phyloP scores from a whole-genome alignment of 768 basidiomycete species.

The Rhodotorula sphaerocarpa region DNA sequence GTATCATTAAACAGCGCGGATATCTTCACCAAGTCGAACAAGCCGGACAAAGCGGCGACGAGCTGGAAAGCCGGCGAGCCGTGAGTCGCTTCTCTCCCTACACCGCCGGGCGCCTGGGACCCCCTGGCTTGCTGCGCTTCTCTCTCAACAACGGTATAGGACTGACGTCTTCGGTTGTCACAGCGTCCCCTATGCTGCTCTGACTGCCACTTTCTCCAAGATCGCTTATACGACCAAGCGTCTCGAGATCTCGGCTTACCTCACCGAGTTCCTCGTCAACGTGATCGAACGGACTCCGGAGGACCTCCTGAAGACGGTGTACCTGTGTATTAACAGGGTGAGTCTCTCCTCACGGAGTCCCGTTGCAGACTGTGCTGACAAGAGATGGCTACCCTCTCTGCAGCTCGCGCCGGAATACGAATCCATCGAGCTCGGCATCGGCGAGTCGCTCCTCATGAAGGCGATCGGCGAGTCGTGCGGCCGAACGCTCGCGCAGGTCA shows the following conservation, averaged over 20 bases:
- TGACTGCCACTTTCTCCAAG: constrained; percentile 74
- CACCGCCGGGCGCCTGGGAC: no score
- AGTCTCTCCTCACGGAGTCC: constrained; percentile 36
- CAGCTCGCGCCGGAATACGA: constrained; percentile 91
- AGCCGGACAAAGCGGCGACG: constrained; percentile 7
- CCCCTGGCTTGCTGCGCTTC: background rate
- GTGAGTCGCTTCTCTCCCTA: constrained; percentile 1
- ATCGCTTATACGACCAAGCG: constrained; percentile 95
- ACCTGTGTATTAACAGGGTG: constrained; percentile 93
- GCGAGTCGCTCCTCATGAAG: constrained; percentile 86
- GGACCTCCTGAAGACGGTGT: constrained; percentile 76
- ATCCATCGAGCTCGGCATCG: constrained; percentile 90
- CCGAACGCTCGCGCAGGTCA: constrained; percentile 69
- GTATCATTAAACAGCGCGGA: constrained; percentile 25
- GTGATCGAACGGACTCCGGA: constrained; percentile 78
- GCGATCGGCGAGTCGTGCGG: constrained; percentile 93
- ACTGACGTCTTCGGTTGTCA: no score
- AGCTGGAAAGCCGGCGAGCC: constrained; percentile 31
- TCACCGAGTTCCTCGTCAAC: constrained; percentile 79
- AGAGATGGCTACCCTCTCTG: background rate
- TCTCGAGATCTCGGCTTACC: constrained; percentile 76
- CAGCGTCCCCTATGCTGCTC: constrained; percentile 88
- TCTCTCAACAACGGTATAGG: no score
- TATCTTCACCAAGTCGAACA: constrained; percentile 25
- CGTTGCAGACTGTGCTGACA: background rate